phyloP scores from a whole-genome alignment of 495 filamentous ascomycete genomes.

The Penicillium bialowiezense region DNA sequence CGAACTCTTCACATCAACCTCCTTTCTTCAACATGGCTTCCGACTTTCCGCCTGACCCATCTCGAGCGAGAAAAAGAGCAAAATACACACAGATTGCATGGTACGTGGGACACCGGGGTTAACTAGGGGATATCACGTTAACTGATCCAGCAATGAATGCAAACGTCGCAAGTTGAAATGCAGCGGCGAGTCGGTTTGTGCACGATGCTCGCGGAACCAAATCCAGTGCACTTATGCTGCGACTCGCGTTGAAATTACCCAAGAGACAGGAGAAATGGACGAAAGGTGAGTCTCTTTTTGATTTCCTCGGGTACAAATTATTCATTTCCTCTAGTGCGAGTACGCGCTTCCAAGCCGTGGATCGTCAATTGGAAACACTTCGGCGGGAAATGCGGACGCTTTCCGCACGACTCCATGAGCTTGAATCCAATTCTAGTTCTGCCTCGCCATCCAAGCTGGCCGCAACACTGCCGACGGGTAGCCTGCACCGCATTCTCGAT shows the following conservation, averaged over 20 bases:
- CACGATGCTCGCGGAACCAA: constrained; percentile 65
- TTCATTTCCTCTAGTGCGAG: constrained; percentile 18
- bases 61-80: constrained; percentile 29
- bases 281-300: constrained; percentile 15
- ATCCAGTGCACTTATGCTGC: constrained; percentile 64
- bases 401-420: constrained; percentile 30
- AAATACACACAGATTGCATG: constrained; percentile 41
- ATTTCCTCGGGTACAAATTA: background rate
- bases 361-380: constrained; percentile 28
- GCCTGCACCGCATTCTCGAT: constrained; percentile 35
- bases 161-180: constrained; percentile 91
- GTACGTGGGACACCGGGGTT: constrained; percentile 18
- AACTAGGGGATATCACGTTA: too few species aligned
- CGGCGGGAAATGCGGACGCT: constrained; percentile 33
- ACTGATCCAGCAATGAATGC: constrained; percentile 65
- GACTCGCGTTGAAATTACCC: constrained; percentile 7
- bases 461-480: background rate
- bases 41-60: background rate
- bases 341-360: constrained; percentile 24
- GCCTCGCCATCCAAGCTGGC: background rate
- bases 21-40: background rate
- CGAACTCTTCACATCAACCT: background rate
- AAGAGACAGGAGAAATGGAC: constrained; percentile 16
- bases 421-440: constrained; percentile 22
- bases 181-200: constrained; percentile 75